phyloP scores from a whole-genome alignment of 2,329 filamentous ascomycete genomes.

The Xylariomycetidae sp. region DNA sequence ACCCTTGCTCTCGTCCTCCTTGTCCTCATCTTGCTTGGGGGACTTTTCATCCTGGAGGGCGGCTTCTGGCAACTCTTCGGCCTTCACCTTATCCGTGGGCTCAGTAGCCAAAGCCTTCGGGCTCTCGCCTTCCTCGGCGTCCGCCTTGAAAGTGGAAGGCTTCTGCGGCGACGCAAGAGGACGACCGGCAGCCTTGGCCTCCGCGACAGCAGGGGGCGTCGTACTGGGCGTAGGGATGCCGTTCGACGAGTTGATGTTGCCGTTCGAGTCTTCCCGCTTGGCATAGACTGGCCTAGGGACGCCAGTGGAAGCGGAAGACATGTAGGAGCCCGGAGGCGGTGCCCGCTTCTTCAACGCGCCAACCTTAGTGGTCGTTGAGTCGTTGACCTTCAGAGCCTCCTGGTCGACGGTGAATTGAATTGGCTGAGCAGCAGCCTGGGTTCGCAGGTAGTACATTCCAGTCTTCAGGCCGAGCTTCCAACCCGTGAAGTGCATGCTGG shows the following conservation, averaged over 20 bases:
- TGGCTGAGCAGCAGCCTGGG: constrained; percentile 90
- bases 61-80: constrained; percentile 59
- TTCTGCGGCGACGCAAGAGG: constrained; percentile 53
- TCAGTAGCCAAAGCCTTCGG: constrained; percentile 73
- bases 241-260: constrained; percentile 35
- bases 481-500: constrained; percentile 97
- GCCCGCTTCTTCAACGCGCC: constrained; percentile 63
- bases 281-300: constrained; percentile 64
- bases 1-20: constrained; percentile 62
- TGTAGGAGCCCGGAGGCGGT: constrained; percentile 47
- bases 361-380: constrained; percentile 67
- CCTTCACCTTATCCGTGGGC: constrained; percentile 54
- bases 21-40: constrained; percentile 63
- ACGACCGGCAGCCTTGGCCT: constrained; percentile 35
- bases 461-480: constrained; percentile 99
- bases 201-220: constrained; percentile 52
- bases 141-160: constrained; percentile 67
- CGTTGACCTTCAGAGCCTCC: constrained; percentile 81
- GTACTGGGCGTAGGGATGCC: constrained; percentile 64
- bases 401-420: constrained; percentile 99
- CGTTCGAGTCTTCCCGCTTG: constrained; percentile 43
- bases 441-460: constrained; percentile 99
- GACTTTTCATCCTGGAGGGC: constrained; percentile 45
- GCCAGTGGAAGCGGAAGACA: constrained; percentile 51
- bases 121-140: constrained; percentile 69